Evolutionary conservation across 2,329 filamentous ascomycete species (phyloP), one percentile per base, ranked within the genome.

Genomic region (Geosmithia morbida): DNA sequence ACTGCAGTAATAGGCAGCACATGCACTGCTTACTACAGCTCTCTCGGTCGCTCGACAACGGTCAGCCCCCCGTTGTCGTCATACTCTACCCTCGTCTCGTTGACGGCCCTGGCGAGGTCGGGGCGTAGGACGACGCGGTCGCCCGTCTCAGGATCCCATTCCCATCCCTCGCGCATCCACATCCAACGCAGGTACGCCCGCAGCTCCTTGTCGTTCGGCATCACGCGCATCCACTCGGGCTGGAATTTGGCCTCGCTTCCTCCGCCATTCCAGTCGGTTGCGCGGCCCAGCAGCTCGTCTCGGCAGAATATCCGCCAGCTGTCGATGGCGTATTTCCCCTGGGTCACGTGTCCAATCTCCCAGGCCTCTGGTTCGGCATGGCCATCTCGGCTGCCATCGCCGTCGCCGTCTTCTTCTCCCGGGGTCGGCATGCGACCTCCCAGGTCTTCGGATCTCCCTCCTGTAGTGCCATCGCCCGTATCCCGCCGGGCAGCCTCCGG

Each of bases 291-390:
- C 20, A 94, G 62, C 30, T 74, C 70, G 59, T 96, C 89, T 2
- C 89, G 78, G 60, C 87, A 95, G 62, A 96, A 96, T 52, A 96
- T 95, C 2, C 89, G 79, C 85, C 87, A 96, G 57, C 84, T 89
- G 62, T 96, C 89, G 45, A 90, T 69, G 0, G 87, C 85, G 61
- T 96, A 96, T 1, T 79, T 72, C 16, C 88, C 86, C 47, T 86
- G 81, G 0, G 87, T 88, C 49, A 96, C 67, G 61, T 94, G 86
- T 0, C 83, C 87, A 50, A 95, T 84, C 57, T 96, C 89, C 81
- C 87, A 94, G 0, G 76, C 74, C 11, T 71, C 67, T 18, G 60
- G 43, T 17, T 59, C 55, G 30, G 53, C 33, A 37, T 11, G 6
- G 14, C 13, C 49, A 37, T 16, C 11, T 11, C 33, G 11, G 13